Base-by-base conservation (phyloP, 768 basidiomycete species). In the Punctularia strigosozonata region DNA sequence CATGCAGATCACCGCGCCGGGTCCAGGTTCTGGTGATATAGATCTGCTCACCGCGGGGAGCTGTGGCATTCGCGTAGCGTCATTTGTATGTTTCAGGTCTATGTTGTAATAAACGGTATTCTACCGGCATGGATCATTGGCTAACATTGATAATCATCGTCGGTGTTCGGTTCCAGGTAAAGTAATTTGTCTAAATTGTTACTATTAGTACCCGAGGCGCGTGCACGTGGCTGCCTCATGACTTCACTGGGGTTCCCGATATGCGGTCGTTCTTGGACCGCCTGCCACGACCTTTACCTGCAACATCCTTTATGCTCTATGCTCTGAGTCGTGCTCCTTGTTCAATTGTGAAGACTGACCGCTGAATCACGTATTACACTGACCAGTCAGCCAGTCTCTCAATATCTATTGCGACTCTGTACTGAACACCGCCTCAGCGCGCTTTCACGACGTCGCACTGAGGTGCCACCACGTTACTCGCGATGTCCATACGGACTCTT, bases 401-500 rank as follows among this genome's bases (percentile, higher is more conserved):
- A 10, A 15, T 30, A 15, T 30, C 28, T n/a, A 20, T 10, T 13
- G 18, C 36, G 33, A 13, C 41, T 19, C 25, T 22, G 25, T 21
- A 6, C 36, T 38, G 33, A 23, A 22, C 23, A 6, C 21, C 38
- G 17, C 17, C 37, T 37, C 17, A 15, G 19, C 31, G 18, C 36
- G 12, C 39, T 17, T 37, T 41, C 40, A n/a, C 14, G n/a, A 3
- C 19, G n/a, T 23, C 18, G 18, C 18, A 13, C 12, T 20, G 12
- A 18, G 3, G 30, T n/a, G 4, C 19, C 21, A 23, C n/a, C 22
- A 40, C 37, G 36, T 20, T 36, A 22, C 40, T 39, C 45, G 39
- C 22, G 53, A 85, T 87, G 84, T 71, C 70, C 41, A 53, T 86
- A 48, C 78, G 70, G 52, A 73, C 80, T 2, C 59, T 90, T 37